Evolutionary conservation across 2,329 filamentous ascomycete genomes (phyloP).

Genomic region (Dothideomycetes sp.): DNA sequence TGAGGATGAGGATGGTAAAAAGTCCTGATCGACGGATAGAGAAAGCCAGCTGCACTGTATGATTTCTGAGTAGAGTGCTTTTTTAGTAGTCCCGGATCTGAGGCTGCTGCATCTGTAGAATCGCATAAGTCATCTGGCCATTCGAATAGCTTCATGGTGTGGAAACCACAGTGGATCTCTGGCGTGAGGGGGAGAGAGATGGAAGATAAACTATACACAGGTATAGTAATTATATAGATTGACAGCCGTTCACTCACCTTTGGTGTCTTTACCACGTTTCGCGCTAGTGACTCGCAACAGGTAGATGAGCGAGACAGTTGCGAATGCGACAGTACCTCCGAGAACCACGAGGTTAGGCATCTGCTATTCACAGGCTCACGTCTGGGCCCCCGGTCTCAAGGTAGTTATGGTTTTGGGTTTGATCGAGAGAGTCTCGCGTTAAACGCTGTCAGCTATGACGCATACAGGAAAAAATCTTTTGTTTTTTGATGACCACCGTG

Average conservation of each 20-base stretch:
- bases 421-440: slow-evolving; percentile 4
- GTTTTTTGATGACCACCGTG: too few species aligned
- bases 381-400: slow-evolving; percentile 1
- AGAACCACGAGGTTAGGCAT: slow-evolving; percentile 9
- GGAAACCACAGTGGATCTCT: neutral
- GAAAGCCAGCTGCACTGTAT: slow-evolving; percentile 55
- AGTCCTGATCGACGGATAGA: slow-evolving; percentile 67
- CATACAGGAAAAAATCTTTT: slow-evolving; percentile 4
- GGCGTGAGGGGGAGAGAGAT: neutral
- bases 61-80: slow-evolving; percentile 63
- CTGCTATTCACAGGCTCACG: slow-evolving; percentile 2
- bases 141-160: slow-evolving; percentile 4
- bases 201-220: neutral
- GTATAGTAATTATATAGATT: slow-evolving; percentile 1
- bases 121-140: slow-evolving; percentile 8
- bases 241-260: slow-evolving; percentile 7
- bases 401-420: slow-evolving; percentile 5
- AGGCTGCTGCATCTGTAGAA: slow-evolving; percentile 38
- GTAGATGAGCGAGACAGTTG: slow-evolving; percentile 7
- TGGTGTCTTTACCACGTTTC: slow-evolving; percentile 6
- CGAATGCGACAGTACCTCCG: slow-evolving; percentile 2
- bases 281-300: slow-evolving; percentile 6
- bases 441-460: slow-evolving; percentile 8
- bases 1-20: slow-evolving; percentile 80
- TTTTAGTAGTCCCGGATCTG: slow-evolving; percentile 71